Evolutionary conservation across 352 stramenopile genomes (phyloP), one percentile per base, ranked within the genome.

Genomic region (Pythium plurisporium): DNA sequence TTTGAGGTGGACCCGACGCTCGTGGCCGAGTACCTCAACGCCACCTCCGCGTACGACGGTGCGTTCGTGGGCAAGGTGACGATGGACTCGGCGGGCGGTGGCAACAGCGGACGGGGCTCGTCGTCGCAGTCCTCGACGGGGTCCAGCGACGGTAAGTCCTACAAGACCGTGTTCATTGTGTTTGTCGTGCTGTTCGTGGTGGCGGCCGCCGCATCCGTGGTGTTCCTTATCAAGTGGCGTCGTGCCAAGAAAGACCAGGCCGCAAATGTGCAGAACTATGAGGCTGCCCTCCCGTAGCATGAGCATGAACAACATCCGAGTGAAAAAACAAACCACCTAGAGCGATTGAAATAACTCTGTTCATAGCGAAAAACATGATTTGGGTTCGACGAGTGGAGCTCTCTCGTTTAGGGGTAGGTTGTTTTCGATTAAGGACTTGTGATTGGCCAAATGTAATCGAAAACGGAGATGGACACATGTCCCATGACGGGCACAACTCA

Each of bases 21-120:
- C 9, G 77, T 73, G 22, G 82, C 77, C 22, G 65, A 83, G 15
- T 55, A 34, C 9, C 56, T 86, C 23, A 72, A 70, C 42, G 71
- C 67, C 2, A 26, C 52, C 0, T 64, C 82, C 38, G 47, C 51
- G 3, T 86, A 80, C 43, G 65, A 83, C 17, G 76, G 73, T 4
- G 55, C 52, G 0, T 78, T 63, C 25, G 34, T 22, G 33, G 55
- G 55, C 17, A 45, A 29, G 3, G 14, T 71, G 22, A 50, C 36
- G n/a, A 53, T 51, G 7, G n/a, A 56, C 1, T 49, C 46, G 14
- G 44, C 55, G 30, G 34, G 53, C n/a, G 31, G 44, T 37, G 30
- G 54, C 59, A n/a, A 36, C 55, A 19, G 33, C 46, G n/a, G 36
- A 5, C 49, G 54, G 22, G 40, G 44, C 22, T 56, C 46, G 3